A percentile compares a stretch with the other conserved stretches of the same genome.
phyloP scores from a whole-genome alignment of 2,329 filamentous ascomycete species.

The Monosporascus sp. region DNA sequence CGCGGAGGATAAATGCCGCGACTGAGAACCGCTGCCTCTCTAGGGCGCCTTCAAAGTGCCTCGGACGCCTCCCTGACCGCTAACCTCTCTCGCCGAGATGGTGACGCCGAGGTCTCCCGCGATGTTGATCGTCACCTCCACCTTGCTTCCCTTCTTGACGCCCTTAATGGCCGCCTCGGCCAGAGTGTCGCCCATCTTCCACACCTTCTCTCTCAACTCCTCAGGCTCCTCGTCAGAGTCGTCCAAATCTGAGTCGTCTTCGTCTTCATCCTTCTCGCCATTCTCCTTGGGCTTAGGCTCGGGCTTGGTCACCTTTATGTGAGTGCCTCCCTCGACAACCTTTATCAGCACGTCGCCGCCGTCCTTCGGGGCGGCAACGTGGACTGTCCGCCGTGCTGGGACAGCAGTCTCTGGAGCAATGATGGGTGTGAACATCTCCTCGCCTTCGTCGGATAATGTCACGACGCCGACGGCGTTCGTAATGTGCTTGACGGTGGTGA shows the following conservation, averaged over 20 bases:
- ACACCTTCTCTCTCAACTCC: conserved; percentile 83
- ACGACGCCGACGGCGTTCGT: conserved; percentile 84
- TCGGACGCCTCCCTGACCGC: conserved; percentile 77
- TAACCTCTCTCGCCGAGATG: conserved; percentile 78
- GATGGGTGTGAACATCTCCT: conserved; percentile 72
- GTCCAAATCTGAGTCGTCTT: conserved; percentile 62
- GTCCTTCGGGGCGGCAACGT: conserved; percentile 68
- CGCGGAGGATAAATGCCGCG: too few relatives aligned
- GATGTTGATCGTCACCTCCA: conserved; percentile 91
- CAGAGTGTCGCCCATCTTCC: conserved; percentile 78
- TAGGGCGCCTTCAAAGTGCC: conserved; percentile 42
- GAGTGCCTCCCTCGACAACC: conserved; percentile 79
- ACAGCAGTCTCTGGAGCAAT: conserved; percentile 83
- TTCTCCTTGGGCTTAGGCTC: conserved; percentile 70
- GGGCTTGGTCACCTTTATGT: conserved; percentile 90
- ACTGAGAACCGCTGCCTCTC: not conserved
- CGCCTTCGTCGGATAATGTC: conserved; percentile 46
- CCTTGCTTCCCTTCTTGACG: conserved; percentile 81
- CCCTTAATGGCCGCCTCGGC: conserved; percentile 81
- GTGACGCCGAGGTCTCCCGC: conserved; percentile 72
- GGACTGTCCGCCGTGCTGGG: conserved; percentile 78
- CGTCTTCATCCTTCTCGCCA: conserved; percentile 51
- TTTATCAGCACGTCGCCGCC: conserved; percentile 86
- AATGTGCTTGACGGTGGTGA: conserved; percentile 90
- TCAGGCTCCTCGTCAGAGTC: conserved; percentile 70